Evolutionary conservation across 2,329 filamentous ascomycete species (phyloP), one percentile per base, ranked within the genome.

Genomic region (Biscogniauxia mediterranea): DNA sequence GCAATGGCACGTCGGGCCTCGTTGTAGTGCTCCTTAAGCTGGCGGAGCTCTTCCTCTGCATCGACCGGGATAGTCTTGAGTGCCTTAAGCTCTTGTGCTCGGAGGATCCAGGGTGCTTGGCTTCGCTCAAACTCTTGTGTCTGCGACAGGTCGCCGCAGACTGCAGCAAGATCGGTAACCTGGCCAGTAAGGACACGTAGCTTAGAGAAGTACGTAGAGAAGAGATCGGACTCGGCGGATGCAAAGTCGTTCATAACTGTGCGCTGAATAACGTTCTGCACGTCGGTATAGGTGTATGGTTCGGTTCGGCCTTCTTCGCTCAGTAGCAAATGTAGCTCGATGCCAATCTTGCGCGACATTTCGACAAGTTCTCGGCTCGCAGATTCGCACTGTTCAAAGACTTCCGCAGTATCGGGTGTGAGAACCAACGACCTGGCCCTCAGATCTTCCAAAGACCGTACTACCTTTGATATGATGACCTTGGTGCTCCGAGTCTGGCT

Each of bases 41-140:
- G 87, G 6, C 89, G 86, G 58, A 97, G 84, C 74, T 97, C 91
- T 70, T 94, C 91, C 71, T 97, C 92, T 0, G 90, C 88, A 70
- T 97, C 92, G 49, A 93, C 83, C 0, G 92, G 89, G 42, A 92
- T 85, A 21, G 86, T 88, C 79, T 95, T 94, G 66, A 89, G 89
- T n/a, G 87, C 86, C 75, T 89, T 92, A 57, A 98, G 83, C 70
- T 95, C 90, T 69, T 90, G 86, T 2, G 92, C 89, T 58, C 93
- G 89, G 32, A 92, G 82, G 57, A 90, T 83, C 95, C 95, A 99
- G 1, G 95, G 95, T 3, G 90, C 85, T 0, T 85, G 82, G 21
- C 82, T 84, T 64, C 86, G 84, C 65, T 96, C 92, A 70, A 98
- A 94, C 74, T 94, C 90, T 63, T 89, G 82, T 0, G 90, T 90